Evolutionary conservation across 495 filamentous ascomycete genomes (phyloP), one percentile per base, ranked within the genome.

Genomic region (Tetracladium setigerum): DNA sequence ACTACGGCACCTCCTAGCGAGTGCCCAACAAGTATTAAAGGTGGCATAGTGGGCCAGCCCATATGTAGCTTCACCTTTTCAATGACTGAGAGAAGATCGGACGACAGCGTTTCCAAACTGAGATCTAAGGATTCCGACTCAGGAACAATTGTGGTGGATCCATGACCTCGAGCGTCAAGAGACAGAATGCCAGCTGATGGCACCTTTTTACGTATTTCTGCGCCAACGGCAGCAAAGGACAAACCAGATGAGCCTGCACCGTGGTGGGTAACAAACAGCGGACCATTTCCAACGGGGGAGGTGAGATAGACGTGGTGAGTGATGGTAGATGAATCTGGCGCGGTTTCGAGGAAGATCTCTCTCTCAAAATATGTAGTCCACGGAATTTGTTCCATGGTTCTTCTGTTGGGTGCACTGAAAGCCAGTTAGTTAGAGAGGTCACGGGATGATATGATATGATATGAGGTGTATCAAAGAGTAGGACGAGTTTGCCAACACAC

Each of bases 1-100:
- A 96, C 84, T 1, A 99, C 87, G 18, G 92, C 89, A n/a, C 94
- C 92, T 27, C 92, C 92, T 1, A 99, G 74, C 38, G 86, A 92
- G 67, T 99, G 92, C n/a, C 92, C 92, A 4, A 99, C 81, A 0
- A 97, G 73, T 15, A 96, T 65, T 11, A 92, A 63, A 36, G 83
- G 78, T 2, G 92, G 92, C 1, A 89, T 58, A 22, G 66, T 68
- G 2, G 75, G 58, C 90, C 90, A 95, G 45, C 64, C 66, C 75
- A 91, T 81, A 47, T 73, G 66, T 8, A 61, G 44, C 46, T 80
- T 70, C 0, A 84, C 83, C 44, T 84, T 68, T 14, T 70, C 61
- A 46, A 97, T 68, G 24, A 89, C 81, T 44, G 74, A 68, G 17
- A 84, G 61, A 1, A 95, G 71, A 58, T 99, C 92, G 1, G 70